Conservation (phyloP, 2,329 filamentous ascomycete species). For the Chaetothyriales sp. region DNA sequence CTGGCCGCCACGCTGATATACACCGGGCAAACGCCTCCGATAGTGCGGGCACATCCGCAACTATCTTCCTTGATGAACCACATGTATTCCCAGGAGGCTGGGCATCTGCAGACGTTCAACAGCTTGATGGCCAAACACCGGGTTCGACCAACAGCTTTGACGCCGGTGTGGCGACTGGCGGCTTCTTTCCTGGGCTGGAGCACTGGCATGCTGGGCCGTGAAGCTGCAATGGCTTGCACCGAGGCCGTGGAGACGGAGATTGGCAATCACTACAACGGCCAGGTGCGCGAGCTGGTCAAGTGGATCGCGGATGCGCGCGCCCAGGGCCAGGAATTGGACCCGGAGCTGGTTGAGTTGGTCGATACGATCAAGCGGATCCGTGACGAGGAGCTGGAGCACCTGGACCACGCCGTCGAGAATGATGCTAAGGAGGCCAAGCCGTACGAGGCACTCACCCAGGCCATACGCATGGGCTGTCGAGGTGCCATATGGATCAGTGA, state of each 20-base stretch:
- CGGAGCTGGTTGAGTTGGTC: conserved; percentile 60
- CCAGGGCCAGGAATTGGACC: conserved; percentile 63
- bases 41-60: conserved; percentile 67
- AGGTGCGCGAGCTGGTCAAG: conserved; percentile 65
- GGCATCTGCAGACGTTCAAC: conserved; percentile 78
- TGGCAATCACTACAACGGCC: conserved; percentile 84
- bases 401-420: conserved; percentile 87
- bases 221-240: conserved; percentile 96
- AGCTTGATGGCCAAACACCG: conserved; percentile 67
- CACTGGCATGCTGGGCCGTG: conserved; percentile 74
- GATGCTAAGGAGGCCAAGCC: conserved; percentile 81
- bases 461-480: conserved; percentile 79
- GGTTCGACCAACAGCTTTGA: conserved; percentile 81
- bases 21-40: conserved; percentile 67
- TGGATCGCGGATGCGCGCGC: conserved; percentile 65
- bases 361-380: conserved; percentile 64
- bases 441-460: conserved; percentile 72
- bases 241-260: conserved; percentile 98
- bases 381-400: conserved; percentile 91
- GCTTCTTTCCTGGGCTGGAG: conserved; percentile 75
- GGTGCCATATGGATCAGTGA: conserved; percentile 78
- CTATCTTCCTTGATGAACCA: conserved; percentile 83
- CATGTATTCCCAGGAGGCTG: conserved; percentile 95
- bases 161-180: conserved; percentile 71
- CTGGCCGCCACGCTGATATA: conserved; percentile 95